Evolutionary conservation across 2,329 filamentous ascomycete species (phyloP).

Genomic region (Nemania sp.): DNA sequence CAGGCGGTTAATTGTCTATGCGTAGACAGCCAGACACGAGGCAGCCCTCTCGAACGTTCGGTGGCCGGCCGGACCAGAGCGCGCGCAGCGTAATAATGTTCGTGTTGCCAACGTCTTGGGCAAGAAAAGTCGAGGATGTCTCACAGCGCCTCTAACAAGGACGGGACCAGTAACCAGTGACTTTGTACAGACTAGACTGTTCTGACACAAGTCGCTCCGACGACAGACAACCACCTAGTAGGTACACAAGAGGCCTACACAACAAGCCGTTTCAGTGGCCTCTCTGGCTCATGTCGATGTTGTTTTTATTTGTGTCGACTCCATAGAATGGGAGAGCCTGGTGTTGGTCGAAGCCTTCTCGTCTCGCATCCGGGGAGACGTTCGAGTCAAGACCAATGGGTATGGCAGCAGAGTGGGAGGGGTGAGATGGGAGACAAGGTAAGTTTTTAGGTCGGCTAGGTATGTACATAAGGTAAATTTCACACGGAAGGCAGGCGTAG

Average conservation of each 20-base stretch:
- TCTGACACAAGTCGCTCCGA: conserved; percentile 1
- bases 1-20: no score
- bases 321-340: not conserved
- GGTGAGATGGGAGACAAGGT: conserved; percentile 12
- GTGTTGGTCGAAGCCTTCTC: not conserved
- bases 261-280: conserved; percentile 8
- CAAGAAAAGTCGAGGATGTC: not conserved
- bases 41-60: no score
- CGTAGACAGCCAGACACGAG: no score
- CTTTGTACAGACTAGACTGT: not conserved
- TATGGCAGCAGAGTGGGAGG: conserved; percentile 15
- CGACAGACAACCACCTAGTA: not conserved
- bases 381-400: conserved; percentile 2
- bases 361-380: not conserved
- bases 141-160: not conserved
- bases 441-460: conserved; percentile 15
- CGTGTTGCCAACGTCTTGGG: no score
- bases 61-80: conserved; percentile 11
- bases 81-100: conserved; percentile 5
- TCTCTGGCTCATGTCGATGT: not conserved
- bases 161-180: not conserved
- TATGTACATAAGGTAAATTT: conserved; percentile 1
- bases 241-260: not conserved
- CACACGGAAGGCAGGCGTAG: not conserved
- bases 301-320: not conserved